A percentile compares a stretch with the other conserved stretches of the same genome.
Evolutionary conservation across 441 rosid species (phyloP).

Genomic region (Aleurites moluccanus): DNA sequence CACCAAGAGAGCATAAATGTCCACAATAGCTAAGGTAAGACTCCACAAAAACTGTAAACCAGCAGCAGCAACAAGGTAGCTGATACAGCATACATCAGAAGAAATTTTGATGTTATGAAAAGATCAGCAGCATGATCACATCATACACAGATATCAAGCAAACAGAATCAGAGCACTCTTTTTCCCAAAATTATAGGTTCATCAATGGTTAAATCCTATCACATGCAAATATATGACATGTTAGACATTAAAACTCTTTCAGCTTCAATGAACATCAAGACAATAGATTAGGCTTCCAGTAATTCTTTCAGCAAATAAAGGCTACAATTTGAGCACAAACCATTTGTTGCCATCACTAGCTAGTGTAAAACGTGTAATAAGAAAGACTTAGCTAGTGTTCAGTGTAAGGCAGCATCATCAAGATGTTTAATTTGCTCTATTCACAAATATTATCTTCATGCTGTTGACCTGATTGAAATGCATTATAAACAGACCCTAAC

Average conservation of each 20-base stretch:
- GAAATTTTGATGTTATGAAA: conserved; percentile 23
- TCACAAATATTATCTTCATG: background rate
- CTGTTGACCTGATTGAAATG: conserved; percentile 2
- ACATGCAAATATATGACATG: background rate
- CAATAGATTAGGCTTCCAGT: background rate
- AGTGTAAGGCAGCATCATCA: background rate
- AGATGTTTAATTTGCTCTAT: background rate
- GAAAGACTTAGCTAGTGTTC: background rate
- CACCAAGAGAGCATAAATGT: conserved; percentile 67
- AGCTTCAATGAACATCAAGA: background rate
- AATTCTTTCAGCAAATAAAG: background rate
- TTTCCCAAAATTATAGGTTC: background rate
- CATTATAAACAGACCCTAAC: background rate
- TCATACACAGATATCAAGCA: background rate
- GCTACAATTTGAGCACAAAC: background rate
- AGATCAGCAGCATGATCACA: background rate
- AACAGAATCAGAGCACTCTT: background rate
- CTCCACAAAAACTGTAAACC: conserved; percentile 79
- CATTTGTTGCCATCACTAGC: background rate
- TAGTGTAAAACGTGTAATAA: background rate
- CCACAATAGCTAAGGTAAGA: conserved; percentile 52
- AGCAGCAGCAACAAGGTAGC: conserved; percentile 78
- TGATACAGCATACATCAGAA: conserved; percentile 39
- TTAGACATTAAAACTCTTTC: background rate
- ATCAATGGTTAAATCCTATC: background rate